phyloP scores from a whole-genome alignment of 768 basidiomycete species.

The Lentinula raphanica region DNA sequence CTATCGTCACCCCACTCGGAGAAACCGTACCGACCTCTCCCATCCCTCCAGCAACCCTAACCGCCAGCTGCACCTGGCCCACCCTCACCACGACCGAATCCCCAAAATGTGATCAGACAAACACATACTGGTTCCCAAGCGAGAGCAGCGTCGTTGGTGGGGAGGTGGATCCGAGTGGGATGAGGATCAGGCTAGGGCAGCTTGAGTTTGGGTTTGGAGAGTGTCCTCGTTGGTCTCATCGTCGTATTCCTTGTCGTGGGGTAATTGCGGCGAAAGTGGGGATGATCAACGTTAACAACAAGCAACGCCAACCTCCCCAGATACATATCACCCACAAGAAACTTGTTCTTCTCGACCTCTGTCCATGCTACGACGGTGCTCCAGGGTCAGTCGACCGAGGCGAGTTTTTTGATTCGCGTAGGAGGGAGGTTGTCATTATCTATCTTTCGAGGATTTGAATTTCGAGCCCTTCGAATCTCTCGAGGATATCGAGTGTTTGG shows the following conservation, averaged over 20 bases:
- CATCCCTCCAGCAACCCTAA: too few species aligned
- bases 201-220: too few species aligned
- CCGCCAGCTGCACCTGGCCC: conserved; percentile 35
- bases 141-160: conserved; percentile 68
- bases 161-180: conserved; percentile 76
- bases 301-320: conserved; percentile 70
- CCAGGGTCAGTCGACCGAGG: conserved; percentile 71
- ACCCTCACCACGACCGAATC: conserved; percentile 76
- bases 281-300: conserved; percentile 27
- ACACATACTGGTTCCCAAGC: conserved; percentile 64
- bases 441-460: too few species aligned
- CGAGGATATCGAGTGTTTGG: too few species aligned
- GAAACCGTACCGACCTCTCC: too few species aligned
- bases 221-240: too few species aligned
- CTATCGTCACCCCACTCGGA: too few species aligned
- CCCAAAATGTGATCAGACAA: conserved; percentile 76
- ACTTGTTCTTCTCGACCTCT: conserved; percentile 43
- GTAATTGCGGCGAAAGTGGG: too few species aligned
- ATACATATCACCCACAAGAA: conserved; percentile 64
- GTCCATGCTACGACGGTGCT: conserved; percentile 60
- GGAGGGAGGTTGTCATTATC: too few species aligned
- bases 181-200: conserved; percentile 43
- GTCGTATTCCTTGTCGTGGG: too few species aligned
- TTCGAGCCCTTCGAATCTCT: too few species aligned
- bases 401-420: too few species aligned